phyloP scores from a whole-genome alignment of 345 rosid species.

The Syzygium aqueum region DNA sequence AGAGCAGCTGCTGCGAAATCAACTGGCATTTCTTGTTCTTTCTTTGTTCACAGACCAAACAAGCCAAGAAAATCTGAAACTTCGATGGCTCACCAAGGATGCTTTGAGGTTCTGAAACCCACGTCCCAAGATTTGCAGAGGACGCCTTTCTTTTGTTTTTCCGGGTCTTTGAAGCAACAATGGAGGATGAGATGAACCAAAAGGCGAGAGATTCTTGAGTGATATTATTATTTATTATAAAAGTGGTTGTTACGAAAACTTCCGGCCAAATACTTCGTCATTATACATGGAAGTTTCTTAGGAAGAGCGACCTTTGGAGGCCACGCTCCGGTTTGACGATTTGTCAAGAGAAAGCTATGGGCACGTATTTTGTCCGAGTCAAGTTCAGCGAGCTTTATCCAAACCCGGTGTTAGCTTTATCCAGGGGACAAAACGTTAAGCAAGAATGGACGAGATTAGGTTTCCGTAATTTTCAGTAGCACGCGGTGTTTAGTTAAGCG shows the following conservation, averaged over 20 bases:
- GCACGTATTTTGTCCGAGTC: background rate
- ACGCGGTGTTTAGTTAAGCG: background rate
- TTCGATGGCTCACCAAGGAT: background rate
- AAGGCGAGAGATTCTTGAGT: background rate
- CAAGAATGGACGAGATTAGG: no score
- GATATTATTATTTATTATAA: no score
- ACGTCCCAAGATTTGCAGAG: background rate
- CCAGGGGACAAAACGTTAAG: no score
- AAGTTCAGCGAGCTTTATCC: no score
- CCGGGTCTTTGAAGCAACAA: background rate
- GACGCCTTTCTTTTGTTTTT: background rate
- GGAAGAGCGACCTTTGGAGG: background rate
- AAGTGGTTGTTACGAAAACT: no score
- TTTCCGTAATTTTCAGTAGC: no score
- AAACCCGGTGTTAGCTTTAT: no score
- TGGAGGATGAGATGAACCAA: fast-evolving
- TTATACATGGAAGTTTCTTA: no score
- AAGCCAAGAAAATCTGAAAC: no score
- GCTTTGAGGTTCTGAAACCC: background rate
- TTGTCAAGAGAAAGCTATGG: background rate
- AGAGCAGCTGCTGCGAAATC: background rate
- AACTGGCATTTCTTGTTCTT: background rate
- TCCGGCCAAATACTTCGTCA: no score
- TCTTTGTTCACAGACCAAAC: background rate
- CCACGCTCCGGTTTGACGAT: fast-evolving